Percentiles rank a stretch among this genome's conserved stretches.
Conservation (phyloP, 2,329 filamentous ascomycete genomes). For the Ophiostoma piceae region DNA sequence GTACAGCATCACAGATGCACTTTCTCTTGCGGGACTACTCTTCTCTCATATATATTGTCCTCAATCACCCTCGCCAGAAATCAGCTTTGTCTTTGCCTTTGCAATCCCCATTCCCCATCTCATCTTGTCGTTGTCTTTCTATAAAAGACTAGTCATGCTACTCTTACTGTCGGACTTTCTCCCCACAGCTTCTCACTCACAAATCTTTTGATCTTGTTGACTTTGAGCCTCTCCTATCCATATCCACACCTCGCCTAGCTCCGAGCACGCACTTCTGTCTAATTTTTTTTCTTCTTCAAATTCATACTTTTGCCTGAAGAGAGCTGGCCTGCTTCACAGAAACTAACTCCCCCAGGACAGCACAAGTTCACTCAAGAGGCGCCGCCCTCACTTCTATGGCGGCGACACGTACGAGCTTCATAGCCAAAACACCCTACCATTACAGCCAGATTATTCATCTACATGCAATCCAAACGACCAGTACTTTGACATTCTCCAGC, state of each 20-base stretch:
- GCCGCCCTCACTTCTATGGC: slow-evolving; percentile 40
- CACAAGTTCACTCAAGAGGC: slow-evolving; percentile 40
- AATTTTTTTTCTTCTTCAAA: background rate
- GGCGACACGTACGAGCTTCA: slow-evolving; percentile 26
- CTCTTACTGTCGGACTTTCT: background rate
- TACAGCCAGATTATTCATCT: background rate
- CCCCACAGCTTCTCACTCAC: background rate
- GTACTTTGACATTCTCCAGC: slow-evolving; percentile 28
- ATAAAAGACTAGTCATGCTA: background rate
- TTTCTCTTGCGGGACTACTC: background rate
- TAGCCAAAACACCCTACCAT: background rate
- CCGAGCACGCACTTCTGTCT: background rate
- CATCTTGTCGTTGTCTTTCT: background rate
- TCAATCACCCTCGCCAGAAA: background rate
- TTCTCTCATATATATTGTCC: background rate
- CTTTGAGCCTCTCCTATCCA: background rate
- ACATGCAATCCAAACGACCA: slow-evolving; percentile 30
- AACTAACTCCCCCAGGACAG: slow-evolving; percentile 20
- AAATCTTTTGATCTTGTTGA: background rate
- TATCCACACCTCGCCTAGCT: background rate
- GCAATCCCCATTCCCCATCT: background rate
- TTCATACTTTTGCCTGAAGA: background rate
- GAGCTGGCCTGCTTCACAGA: background rate
- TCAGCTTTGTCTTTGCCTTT: too few species aligned
- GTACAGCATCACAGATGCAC: slow-evolving; percentile 7